These are phyloP conservation scores for Omphalea diandra DNA, from an alignment of 441 rosid genomes.

Conservation along the genomic window DNA sequence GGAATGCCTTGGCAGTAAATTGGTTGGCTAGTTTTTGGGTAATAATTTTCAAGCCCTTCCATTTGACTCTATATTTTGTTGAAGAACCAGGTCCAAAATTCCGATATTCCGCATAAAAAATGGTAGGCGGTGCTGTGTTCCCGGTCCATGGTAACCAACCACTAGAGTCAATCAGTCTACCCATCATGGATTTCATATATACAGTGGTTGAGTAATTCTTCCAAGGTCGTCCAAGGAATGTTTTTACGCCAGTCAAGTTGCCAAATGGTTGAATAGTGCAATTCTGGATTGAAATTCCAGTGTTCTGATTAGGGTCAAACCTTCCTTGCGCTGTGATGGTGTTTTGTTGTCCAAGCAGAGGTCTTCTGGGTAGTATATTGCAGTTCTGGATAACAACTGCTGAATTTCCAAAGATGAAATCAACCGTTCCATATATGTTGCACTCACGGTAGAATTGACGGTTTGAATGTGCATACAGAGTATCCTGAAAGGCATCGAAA, in stretches of 20 bases:
- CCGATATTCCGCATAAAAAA: neutral
- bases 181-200: neutral
- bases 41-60: neutral
- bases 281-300: constrained; percentile 1
- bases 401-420: neutral
- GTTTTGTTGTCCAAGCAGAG: neutral
- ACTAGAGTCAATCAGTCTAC: neutral
- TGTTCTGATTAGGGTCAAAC: neutral
- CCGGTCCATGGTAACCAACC: constrained; percentile 1
- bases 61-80: neutral
- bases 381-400: neutral
- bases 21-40: neutral
- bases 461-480: neutral
- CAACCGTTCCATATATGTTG: constrained; percentile 1
- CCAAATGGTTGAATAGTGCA: neutral
- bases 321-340: constrained; percentile 1
- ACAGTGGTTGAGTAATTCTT: neutral
- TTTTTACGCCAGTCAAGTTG: neutral
- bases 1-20: neutral
- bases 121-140: neutral
- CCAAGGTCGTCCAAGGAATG: constrained; percentile 2
- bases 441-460: constrained; percentile 1
- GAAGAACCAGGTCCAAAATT: constrained; percentile 2
- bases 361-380: neutral
- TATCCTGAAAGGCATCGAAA: neutral